Base-by-base conservation (phyloP, 345 rosid genomes). In the Corchorus capsularis region DNA sequence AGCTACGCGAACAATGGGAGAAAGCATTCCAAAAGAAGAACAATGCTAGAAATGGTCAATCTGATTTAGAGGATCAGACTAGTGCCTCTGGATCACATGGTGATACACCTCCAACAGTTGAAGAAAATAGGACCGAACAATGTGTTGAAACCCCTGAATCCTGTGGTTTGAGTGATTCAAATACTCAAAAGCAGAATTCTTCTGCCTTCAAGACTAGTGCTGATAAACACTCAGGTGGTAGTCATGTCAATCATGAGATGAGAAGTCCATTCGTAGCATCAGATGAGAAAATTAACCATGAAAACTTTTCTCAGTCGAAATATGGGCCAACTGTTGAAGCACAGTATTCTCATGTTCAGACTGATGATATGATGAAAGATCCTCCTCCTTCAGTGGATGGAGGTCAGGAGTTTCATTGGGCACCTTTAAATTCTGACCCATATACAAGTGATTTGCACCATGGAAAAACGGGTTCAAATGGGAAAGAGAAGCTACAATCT, bases 1-100 rank as follows among this genome's bases (percentile, higher is more conserved):
- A 87, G 78, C 79, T 93, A 22, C 91, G 82, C 19, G 86, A 90
- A 78, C 83, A 84, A 72, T 92, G 97, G 97, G 91, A 88, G 81
- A 87, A 85, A 77, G 91, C 90, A 22, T 86, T 15, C 19, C 75
- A 66, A 8, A 86, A 72, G 64, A 90, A 84, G 75, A 87, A 59
- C 54, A 76, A 79, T 78, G 2, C 47, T 64, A 57, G 71, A 79
- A 76, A 81, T 76, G 79, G 67, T 56, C 79, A 78, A 43, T 71
- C 70, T 79, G 84, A 62, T 74, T 43, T 22, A 32, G 80, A 76
- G 41, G 82, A 83, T 77, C 79, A 72, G 72, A 75, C 64, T 9
- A 77, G 80, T 73, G 71, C 84, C 10, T 83, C 84, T 67, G 85
- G 77, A 61, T 56, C 64, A 27, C 77, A 47, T 45, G 60, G 57